Conservation (phyloP, 768 basidiomycete species). For the Suillus brevipes region DNA sequence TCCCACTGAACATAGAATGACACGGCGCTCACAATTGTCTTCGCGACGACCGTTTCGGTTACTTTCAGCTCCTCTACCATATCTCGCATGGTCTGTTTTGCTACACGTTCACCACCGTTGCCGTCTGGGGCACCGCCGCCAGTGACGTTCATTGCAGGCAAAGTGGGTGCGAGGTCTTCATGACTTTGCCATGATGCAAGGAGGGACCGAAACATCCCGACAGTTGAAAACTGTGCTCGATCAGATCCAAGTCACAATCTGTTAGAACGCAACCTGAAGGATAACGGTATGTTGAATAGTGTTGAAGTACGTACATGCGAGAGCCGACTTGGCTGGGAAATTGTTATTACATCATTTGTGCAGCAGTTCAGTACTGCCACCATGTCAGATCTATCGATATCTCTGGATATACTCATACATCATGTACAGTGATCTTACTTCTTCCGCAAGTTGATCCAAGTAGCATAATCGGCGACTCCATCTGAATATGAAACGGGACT, state of each 20-base stretch:
- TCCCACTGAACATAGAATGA: not conserved
- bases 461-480: not conserved
- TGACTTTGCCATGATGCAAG: conserved; percentile 6
- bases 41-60: conserved; percentile 44
- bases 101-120: not conserved
- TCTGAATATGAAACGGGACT: not conserved
- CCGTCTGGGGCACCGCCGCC: not conserved
- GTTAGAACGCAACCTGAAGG: not conserved
- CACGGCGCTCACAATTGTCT: conserved; percentile 50
- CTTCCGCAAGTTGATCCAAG: not conserved
- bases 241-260: not conserved
- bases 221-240: not conserved
- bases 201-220: conserved; percentile 9
- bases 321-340: not conserved
- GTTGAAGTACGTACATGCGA: not conserved
- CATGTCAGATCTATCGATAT: not conserved
- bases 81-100: conserved; percentile 57
- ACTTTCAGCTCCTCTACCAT: conserved; percentile 69
- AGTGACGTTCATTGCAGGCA: not conserved
- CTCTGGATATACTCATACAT: not conserved
- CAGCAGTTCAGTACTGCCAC: not conserved
- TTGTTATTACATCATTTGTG: not conserved
- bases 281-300: not conserved
- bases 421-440: not conserved
- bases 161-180: not conserved